Evolutionary conservation across 768 basidiomycete species (phyloP).

Genomic region (Mycena rebaudengoi): DNA sequence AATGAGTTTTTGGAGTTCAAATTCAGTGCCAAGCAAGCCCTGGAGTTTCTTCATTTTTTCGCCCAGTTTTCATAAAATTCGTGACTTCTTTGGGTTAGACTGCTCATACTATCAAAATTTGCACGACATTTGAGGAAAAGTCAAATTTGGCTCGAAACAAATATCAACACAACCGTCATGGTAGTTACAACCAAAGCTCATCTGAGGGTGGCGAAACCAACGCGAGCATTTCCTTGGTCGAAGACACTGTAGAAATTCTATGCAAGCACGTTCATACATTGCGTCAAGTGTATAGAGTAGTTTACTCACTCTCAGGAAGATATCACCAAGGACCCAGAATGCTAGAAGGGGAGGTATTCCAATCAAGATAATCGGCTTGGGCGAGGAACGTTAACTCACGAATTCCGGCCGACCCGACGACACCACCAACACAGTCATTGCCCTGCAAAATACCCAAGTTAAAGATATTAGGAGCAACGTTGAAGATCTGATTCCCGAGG

Average conservation of each 20-base stretch:
- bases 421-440: slow-evolving; percentile 20
- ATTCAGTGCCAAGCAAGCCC: no score
- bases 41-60: no score
- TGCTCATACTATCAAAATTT: no score
- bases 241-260: slow-evolving; percentile 26
- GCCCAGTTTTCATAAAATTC: no score
- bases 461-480: slow-evolving; percentile 18
- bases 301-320: slow-evolving; percentile 20
- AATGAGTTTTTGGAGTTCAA: no score
- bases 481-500: slow-evolving; percentile 15
- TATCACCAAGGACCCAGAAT: slow-evolving; percentile 23
- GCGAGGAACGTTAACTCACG: not conserved
- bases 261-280: not conserved
- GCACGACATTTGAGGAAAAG: no score
- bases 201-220: slow-evolving; percentile 20
- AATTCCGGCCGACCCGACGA: slow-evolving; percentile 2
- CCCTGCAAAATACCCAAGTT: slow-evolving; percentile 19
- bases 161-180: no score
- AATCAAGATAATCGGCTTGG: not conserved
- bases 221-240: slow-evolving; percentile 21
- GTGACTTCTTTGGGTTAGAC: no score
- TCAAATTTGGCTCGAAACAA: no score
- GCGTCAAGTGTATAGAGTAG: not conserved
- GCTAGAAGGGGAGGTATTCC: not conserved
- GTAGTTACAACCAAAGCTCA: no score